A percentile compares a stretch with the other conserved stretches of the same genome.
These are phyloP conservation scores for Dioscorea cayenensis DNA, from an alignment of 116 monocot species.

Conservation along the genomic window DNA sequence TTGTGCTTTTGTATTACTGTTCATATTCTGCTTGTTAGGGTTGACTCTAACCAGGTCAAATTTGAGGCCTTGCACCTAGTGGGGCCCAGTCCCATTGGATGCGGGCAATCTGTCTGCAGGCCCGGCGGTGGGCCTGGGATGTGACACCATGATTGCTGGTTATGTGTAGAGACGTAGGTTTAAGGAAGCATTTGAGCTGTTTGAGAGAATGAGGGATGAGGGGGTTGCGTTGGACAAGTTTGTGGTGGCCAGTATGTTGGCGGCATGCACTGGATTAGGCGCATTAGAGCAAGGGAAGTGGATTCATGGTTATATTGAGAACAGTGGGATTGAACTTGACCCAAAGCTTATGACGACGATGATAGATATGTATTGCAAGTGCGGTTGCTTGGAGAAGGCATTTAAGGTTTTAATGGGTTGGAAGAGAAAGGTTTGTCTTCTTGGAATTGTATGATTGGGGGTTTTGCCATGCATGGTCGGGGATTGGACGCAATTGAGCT, in stretches of 20 bases:
- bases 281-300: conserved; percentile 34
- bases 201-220: conserved; percentile 22
- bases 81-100: too few relatives aligned
- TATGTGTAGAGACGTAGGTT: conserved; percentile 35
- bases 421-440: conserved; percentile 23
- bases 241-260: conserved; percentile 37
- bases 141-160: conserved; percentile 56
- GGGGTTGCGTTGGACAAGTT: conserved; percentile 35
- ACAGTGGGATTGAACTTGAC: conserved; percentile 28
- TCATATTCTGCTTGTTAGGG: too few relatives aligned
- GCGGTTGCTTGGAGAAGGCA: conserved; percentile 50
- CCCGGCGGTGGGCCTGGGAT: too few relatives aligned
- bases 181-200: conserved; percentile 33
- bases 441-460: conserved; percentile 63
- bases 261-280: conserved; percentile 43
- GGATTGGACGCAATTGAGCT: conserved; percentile 35
- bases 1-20: too few relatives aligned
- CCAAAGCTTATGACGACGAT: conserved; percentile 32
- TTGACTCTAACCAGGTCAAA: too few relatives aligned
- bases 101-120: too few relatives aligned
- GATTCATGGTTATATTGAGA: conserved; percentile 35
- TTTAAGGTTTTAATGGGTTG: conserved; percentile 34
- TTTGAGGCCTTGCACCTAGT: too few relatives aligned
- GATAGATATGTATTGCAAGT: conserved; percentile 61
- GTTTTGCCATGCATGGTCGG: conserved; percentile 38